Evolutionary conservation across 148 eudicot species (phyloP).

Genomic region (Pouteria glomerata): DNA sequence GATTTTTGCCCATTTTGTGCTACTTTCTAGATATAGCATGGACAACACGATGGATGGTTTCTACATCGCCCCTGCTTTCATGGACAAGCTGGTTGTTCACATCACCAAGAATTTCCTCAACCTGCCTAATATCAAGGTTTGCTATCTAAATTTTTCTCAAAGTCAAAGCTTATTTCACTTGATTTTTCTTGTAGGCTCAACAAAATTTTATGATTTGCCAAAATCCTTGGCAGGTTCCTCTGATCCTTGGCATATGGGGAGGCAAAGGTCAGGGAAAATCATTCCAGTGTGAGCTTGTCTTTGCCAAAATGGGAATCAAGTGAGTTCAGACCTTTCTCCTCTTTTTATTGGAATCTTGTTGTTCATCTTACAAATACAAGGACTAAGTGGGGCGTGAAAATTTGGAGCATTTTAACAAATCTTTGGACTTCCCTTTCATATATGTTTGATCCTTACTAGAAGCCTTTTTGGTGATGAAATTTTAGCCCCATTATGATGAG

Average conservation of each 20-base stretch:
- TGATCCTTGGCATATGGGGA: conserved; percentile 41
- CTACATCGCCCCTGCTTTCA: conserved; percentile 47
- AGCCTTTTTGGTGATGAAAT: neutral
- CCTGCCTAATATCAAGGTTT: conserved; percentile 41
- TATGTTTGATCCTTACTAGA: neutral
- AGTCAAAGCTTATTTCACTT: neutral
- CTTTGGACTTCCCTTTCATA: too few relatives aligned
- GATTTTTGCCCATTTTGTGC: neutral
- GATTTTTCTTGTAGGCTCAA: neutral
- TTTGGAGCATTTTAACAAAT: too few relatives aligned
- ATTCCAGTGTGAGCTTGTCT: conserved; percentile 46
- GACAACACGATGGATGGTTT: conserved; percentile 34
- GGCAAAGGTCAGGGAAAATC: conserved; percentile 51
- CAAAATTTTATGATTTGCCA: neutral
- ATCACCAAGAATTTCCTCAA: conserved; percentile 37
- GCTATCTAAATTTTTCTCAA: neutral
- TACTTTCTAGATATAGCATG: conserved; percentile 18
- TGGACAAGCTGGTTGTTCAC: conserved; percentile 45
- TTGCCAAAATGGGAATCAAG: conserved; percentile 44
- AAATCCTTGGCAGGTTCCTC: conserved; percentile 28
- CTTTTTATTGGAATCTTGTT: neutral
- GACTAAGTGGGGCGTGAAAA: too few relatives aligned
- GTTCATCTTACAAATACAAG: neutral
- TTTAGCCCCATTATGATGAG: conserved; percentile 47
- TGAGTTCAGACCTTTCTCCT: conserved; percentile 10